A percentile compares a stretch with the other conserved stretches of the same genome.
These are phyloP conservation scores for Bruguiera gymnorhiza DNA, from an alignment of 345 rosid genomes.

Conservation along the genomic window DNA sequence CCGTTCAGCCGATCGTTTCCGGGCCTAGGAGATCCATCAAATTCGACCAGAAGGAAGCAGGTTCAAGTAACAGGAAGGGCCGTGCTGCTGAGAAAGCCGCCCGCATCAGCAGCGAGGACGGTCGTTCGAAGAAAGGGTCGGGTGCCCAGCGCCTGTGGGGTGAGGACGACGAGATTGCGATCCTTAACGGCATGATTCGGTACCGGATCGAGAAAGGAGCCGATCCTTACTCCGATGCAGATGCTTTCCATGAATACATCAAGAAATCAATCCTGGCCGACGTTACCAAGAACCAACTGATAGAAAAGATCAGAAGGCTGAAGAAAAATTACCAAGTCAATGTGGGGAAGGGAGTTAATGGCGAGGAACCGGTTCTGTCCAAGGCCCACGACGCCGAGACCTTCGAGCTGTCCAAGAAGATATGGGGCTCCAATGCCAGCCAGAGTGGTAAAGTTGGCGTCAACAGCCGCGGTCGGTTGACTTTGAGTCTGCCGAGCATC, in stretches of 20 bases:
- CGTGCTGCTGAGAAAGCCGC: not conserved
- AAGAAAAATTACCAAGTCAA: constrained; percentile 36
- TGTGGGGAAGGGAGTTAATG: constrained; percentile 25
- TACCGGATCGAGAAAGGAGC: constrained; percentile 32
- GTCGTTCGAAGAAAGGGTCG: constrained; percentile 17
- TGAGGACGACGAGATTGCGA: constrained; percentile 42
- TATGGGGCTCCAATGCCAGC: constrained; percentile 32
- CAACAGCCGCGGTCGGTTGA: not conserved
- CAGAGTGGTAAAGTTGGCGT: not conserved
- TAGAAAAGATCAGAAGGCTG: constrained; percentile 45
- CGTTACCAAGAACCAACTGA: constrained; percentile 36
- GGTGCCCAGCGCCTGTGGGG: constrained; percentile 39
- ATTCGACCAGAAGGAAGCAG: constrained; percentile 6
- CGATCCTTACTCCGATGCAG: constrained; percentile 30
- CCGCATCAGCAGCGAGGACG: constrained; percentile 8
- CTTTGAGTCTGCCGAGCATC: constrained; percentile 3
- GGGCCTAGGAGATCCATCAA: not conserved
- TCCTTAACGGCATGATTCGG: constrained; percentile 38
- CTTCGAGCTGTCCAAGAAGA: constrained; percentile 25
- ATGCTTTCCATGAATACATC: constrained; percentile 29
- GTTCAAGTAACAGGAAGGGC: constrained; percentile 3
- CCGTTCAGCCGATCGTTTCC: constrained; percentile 24
- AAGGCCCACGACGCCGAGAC: constrained; percentile 39
- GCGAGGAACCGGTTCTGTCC: constrained; percentile 21
- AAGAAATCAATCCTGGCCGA: constrained; percentile 34